Evolutionary conservation across 2,329 filamentous ascomycete species (phyloP).

Genomic region (Xylariaceae sp.): DNA sequence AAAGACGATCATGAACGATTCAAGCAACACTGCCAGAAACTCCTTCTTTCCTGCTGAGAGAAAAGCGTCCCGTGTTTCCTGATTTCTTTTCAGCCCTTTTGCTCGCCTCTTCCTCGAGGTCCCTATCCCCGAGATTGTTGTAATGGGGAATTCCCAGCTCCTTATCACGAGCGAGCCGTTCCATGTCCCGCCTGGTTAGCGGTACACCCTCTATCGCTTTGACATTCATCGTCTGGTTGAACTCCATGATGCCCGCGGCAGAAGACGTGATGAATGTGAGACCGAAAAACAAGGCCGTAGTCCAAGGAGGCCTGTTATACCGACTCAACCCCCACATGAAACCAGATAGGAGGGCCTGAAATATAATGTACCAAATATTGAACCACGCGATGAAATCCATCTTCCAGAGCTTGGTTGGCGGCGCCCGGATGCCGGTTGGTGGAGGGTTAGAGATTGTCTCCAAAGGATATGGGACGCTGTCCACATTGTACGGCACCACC

Average conservation of each 20-base stretch:
- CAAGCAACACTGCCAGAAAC: conserved; percentile 16
- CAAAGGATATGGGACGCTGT: conserved; percentile 58
- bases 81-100: conserved; percentile 36
- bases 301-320: conserved; percentile 71
- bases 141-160: conserved; percentile 56
- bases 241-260: conserved; percentile 65
- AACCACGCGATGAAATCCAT: conserved; percentile 76
- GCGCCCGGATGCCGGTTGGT: conserved; percentile 66
- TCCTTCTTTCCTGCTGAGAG: conserved; percentile 21
- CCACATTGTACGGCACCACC: conserved; percentile 36
- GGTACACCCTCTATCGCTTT: conserved; percentile 69
- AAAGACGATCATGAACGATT: conserved; percentile 5
- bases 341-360: conserved; percentile 67
- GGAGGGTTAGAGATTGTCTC: conserved; percentile 61
- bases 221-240: conserved; percentile 65
- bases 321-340: conserved; percentile 83
- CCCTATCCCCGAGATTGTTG: conserved; percentile 53
- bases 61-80: conserved; percentile 20
- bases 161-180: conserved; percentile 48
- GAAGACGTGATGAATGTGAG: conserved; percentile 67
- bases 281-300: conserved; percentile 73
- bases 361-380: conserved; percentile 73
- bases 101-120: conserved; percentile 42
- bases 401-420: conserved; percentile 66
- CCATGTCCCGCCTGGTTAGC: conserved; percentile 52